Base-by-base conservation (phyloP, 495 filamentous ascomycete genomes). In the Halenospora varia region DNA sequence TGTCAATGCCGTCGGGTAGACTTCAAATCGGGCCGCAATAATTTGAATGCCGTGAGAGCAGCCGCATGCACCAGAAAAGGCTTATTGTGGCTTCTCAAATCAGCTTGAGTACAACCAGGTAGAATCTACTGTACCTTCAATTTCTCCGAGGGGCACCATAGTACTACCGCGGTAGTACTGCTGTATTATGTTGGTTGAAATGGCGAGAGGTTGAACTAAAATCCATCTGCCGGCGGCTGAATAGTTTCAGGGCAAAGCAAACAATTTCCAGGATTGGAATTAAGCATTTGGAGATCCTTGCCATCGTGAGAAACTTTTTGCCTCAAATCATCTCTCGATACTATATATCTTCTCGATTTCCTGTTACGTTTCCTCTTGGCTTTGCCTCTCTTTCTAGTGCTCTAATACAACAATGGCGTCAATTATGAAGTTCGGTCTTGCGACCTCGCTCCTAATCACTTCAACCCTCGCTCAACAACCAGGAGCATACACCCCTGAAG, bases 401-500 rank as follows among this genome's bases (percentile, higher is more conserved):
- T n/a, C n/a, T n/a, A n/a, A n/a, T n/a, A n/a, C n/a, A n/a, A 15
- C 11, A 45, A 45, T 45, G 42, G 42, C 42, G 3, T 45, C 42
- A n/a, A n/a, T n/a, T 9, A 45, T 15, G 18, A 45, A 45, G 42
- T n/a, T 45, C 4, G 8, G 42, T n/a, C 35, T 58, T 24, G 19
- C 48, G 17, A 42, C 44, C 2, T 50, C 62, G n/a, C 45, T 70
- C 26, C 13, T 61, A 25, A 29, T 53, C 29, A 19, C 56, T 6
- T 53, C 50, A 35, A 62, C 53, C 29, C 19, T 50, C 10, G 63
- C 56, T 35, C 70, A 72, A 45, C 25, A 57, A 11, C 51, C 64
- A 24, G 68, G 70, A 25, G 65, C 62, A 15, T 20, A 50, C 15
- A 62, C 55, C 3, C 40, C 69, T 1, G 79, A 83, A 57, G 70